Evolutionary conservation across 768 basidiomycete genomes (phyloP), one percentile per base, ranked within the genome.

Genomic region (Termitomyces sp.): DNA sequence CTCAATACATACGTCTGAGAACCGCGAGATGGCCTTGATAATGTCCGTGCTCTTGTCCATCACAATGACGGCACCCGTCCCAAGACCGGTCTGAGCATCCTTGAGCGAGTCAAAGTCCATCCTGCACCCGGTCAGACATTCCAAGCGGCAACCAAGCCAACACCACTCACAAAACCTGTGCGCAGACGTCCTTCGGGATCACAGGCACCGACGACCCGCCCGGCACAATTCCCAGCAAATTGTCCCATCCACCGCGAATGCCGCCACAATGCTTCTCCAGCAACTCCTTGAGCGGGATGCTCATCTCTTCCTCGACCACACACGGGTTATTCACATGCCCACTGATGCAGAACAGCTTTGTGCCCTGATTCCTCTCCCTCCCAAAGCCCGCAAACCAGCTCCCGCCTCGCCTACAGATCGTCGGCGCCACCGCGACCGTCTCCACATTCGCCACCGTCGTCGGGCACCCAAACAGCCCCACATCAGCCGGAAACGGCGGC

Each of bases 101-200:
- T 95, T 96, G 60, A 98, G 80, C 6, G 96, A 98, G 73, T 99
- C 96, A 67, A 87, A 99, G 75, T 98, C 96, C 96, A 99, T 98
- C 58, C 91, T 92, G 57, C 1, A 56, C 37, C 32, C 36, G 1
- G 24, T 65, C 53, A 58, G 49, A 56, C 26, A 50, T n/a, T 2
- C 18, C 43, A 46, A 5, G 1, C n/a, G 9, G 14, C 49, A n/a
- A 14, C n/a, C n/a, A 18, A 37, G 46, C n/a, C 6, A 4, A 47
- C 37, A 29, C 4, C 3, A 86, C 90, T 75, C 64, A 93, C 90
- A 99, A 77, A 39, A 95, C 96, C 69, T 93, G 88, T 51, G 84
- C 85, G 66, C 92, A 96, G 62, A 82, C 81, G 63, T 87, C 76
- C 52, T 83, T 92, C 8, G 94, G 94, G 39, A 99, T 76, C 46